These are phyloP conservation scores for Diaporthe capsici DNA, from an alignment of 2,329 filamentous ascomycete genomes.

Conservation along the genomic window DNA sequence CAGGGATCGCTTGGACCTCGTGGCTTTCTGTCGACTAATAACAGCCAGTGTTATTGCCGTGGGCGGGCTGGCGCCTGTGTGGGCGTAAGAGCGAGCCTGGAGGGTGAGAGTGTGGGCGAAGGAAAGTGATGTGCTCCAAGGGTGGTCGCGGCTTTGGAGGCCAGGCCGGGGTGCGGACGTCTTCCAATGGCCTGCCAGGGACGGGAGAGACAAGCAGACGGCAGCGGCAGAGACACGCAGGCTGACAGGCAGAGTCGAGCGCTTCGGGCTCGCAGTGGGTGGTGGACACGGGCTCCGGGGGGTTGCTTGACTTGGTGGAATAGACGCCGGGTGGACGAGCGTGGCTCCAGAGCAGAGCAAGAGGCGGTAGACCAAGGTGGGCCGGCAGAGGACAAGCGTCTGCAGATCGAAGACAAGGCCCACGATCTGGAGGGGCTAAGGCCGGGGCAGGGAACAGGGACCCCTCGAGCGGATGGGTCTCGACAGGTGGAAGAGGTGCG, in stretches of 20 bases:
- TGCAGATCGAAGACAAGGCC: conserved; percentile 37
- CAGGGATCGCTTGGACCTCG: conserved; percentile 42
- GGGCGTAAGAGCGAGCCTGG: conserved; percentile 35
- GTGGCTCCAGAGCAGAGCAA: conserved; percentile 11
- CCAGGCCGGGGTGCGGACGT: conserved; percentile 21
- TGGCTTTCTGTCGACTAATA: conserved; percentile 42
- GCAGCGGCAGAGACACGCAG: conserved; percentile 24
- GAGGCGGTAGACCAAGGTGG: conserved; percentile 32
- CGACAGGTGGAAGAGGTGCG: conserved; percentile 15
- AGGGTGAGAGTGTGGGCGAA: conserved; percentile 1
- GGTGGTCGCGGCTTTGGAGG: conserved; percentile 32
- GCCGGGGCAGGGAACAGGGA: conserved; percentile 24
- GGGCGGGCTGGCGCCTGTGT: conserved; percentile 37
- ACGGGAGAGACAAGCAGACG: conserved; percentile 19
- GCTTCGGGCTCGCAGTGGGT: conserved; percentile 21
- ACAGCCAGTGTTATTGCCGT: conserved; percentile 44
- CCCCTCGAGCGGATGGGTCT: conserved; percentile 2
- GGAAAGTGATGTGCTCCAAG: conserved; percentile 15
- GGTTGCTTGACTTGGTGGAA: conserved; percentile 25
- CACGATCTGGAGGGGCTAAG: conserved; percentile 39
- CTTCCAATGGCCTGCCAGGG: conserved; percentile 30
- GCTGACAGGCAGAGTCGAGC: conserved; percentile 6
- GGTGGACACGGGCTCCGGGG: neutral
- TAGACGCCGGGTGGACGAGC: conserved; percentile 28
- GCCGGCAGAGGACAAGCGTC: conserved; percentile 19